Evolutionary conservation across 208 protist genomes (phyloP).

Genomic region (Trypanosoma brucei): DNA sequence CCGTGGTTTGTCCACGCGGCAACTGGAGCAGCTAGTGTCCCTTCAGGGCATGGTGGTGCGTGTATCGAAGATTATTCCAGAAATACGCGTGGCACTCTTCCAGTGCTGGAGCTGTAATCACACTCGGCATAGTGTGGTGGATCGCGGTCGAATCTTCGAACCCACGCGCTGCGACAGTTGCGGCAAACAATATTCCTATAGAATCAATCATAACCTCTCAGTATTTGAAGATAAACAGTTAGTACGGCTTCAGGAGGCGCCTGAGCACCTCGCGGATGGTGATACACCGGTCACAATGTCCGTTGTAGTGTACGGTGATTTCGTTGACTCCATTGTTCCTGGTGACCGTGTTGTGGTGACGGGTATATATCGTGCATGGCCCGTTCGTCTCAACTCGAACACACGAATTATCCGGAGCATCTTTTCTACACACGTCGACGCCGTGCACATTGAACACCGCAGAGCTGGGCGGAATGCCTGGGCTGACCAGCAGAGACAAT

Average conservation of each 20-base stretch:
- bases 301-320: slow-evolving; percentile 91
- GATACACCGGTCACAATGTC: slow-evolving; percentile 98
- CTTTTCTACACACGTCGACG: slow-evolving; percentile 97
- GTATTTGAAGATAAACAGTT: slow-evolving; percentile 96
- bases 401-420: slow-evolving; percentile 92
- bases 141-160: slow-evolving; percentile 94
- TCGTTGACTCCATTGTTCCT: slow-evolving; percentile 95
- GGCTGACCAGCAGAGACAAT: neutral
- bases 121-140: slow-evolving; percentile 64
- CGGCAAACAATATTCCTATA: slow-evolving; percentile 78
- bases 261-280: slow-evolving; percentile 97
- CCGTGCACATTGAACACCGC: slow-evolving; percentile 94
- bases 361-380: slow-evolving; percentile 95
- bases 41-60: slow-evolving; percentile 92
- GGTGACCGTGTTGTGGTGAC: slow-evolving; percentile 98
- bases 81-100: slow-evolving; percentile 93
- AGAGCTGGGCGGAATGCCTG: slow-evolving; percentile 32
- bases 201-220: slow-evolving; percentile 95
- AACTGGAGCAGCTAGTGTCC: slow-evolving; percentile 83
- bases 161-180: slow-evolving; percentile 93
- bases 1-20: slow-evolving; percentile 58
- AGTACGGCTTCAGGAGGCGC: slow-evolving; percentile 97
- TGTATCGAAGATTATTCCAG: slow-evolving; percentile 88
- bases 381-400: slow-evolving; percentile 92
- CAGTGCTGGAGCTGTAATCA: slow-evolving; percentile 93